Evolutionary conservation across 768 basidiomycete genomes (phyloP).

Genomic region (Suillus bovinus): DNA sequence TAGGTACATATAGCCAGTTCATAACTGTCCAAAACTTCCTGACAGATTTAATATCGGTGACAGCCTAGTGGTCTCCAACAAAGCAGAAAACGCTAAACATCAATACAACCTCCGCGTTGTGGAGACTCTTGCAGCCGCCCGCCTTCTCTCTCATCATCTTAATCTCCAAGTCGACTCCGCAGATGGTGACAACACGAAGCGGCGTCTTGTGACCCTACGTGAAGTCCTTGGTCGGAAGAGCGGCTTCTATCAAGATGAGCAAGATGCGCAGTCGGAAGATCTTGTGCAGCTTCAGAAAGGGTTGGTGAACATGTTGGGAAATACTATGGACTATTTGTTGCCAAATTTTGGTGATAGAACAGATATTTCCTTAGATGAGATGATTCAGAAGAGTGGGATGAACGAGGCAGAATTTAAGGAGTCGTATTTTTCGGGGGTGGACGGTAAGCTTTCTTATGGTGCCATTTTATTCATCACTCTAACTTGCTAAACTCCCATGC

Average conservation of each 20-base stretch:
- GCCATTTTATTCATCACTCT: not conserved
- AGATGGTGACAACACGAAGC: slow-evolving; percentile 13
- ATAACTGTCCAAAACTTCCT: slow-evolving; percentile 76
- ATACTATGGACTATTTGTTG: slow-evolving; percentile 49
- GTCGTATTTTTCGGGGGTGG: slow-evolving; percentile 77
- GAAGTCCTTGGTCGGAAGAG: slow-evolving; percentile 7
- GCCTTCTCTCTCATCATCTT: slow-evolving; percentile 65
- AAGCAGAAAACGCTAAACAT: slow-evolving; percentile 71
- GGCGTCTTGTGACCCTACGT: not conserved
- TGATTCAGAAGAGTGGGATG: slow-evolving; percentile 68
- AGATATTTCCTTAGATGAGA: slow-evolving; percentile 38
- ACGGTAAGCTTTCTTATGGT: slow-evolving; percentile 48
- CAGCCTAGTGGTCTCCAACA: slow-evolving; percentile 72
- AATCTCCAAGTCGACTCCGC: slow-evolving; percentile 40
- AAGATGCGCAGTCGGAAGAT: not conserved
- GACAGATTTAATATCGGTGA: not conserved
- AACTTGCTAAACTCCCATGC: not conserved
- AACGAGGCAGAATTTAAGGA: slow-evolving; percentile 54
- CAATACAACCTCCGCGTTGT: slow-evolving; percentile 91
- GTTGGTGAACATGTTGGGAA: slow-evolving; percentile 47
- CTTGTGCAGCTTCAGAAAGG: slow-evolving; percentile 40
- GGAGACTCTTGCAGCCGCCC: slow-evolving; percentile 82
- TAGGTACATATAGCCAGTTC: slow-evolving; percentile 27
- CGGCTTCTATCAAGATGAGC: not conserved
- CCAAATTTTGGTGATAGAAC: slow-evolving; percentile 15